Percentiles rank a stretch among this genome's conserved stretches.
Conservation (phyloP, 345 rosid species). For the Erysimum cheiranthoides region DNA sequence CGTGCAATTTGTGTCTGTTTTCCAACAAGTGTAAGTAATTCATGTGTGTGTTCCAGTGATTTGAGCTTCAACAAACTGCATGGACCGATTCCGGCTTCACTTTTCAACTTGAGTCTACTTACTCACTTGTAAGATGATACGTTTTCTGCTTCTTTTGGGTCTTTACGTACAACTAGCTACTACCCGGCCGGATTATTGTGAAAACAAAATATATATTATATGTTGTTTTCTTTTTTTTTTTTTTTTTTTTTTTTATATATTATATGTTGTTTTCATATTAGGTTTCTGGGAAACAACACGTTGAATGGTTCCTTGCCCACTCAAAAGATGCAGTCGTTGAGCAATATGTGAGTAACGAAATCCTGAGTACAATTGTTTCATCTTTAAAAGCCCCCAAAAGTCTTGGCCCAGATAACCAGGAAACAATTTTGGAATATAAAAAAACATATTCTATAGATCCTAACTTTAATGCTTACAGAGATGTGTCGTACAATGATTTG, state of each 20-base stretch:
- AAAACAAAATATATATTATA: not conserved
- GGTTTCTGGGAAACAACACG: conserved; percentile 51
- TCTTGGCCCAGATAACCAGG: not conserved
- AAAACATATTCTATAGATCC: not conserved
- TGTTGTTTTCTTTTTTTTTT: too few species aligned
- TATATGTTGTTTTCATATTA: conserved; percentile 35
- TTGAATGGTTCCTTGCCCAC: conserved; percentile 62
- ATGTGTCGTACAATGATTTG: conserved; percentile 70
- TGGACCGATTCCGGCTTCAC: conserved; percentile 31
- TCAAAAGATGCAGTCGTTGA: conserved; percentile 49
- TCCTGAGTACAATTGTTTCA: not conserved
- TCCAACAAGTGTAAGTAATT: not conserved
- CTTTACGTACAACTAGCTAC: not conserved
- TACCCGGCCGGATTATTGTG: not conserved
- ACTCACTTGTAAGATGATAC: conserved; percentile 55
- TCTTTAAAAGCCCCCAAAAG: not conserved
- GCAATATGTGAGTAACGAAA: conserved; percentile 56
- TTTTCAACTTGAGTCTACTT: conserved; percentile 36
- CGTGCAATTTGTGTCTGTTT: not conserved
- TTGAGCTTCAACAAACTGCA: conserved; percentile 44
- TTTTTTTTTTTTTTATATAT: too few species aligned
- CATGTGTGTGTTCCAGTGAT: conserved; percentile 30
- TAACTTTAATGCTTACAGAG: conserved; percentile 53
- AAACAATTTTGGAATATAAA: not conserved
- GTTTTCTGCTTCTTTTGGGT: conserved; percentile 3